Base-by-base conservation (phyloP, 2,329 filamentous ascomycete species). In the Penicillium nordicum region DNA sequence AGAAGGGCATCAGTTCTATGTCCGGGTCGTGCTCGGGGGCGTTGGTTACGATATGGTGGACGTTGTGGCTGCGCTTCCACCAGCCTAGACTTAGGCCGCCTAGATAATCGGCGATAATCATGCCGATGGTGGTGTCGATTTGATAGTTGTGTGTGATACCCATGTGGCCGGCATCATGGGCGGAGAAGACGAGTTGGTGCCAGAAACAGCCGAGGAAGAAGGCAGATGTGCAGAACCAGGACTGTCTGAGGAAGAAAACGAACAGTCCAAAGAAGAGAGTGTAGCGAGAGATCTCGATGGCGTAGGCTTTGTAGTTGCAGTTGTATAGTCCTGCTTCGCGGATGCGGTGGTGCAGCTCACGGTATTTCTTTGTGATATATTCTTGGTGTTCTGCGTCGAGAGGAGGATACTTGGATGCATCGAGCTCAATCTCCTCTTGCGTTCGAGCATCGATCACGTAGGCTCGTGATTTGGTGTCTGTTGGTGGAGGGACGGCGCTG, bases 21-120 rank as follows among this genome's bases (percentile, higher is more conserved):
- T 97, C 93, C 0, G 93, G 93, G 70, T 97, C 93, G 70, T 97
- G 92, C 73, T 96, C 93, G 14, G 92, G 89, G 27, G 88, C 87
- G 73, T 97, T 97, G 10, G 93, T 97, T 43, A 97, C 88, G 65
- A 97, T 90, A 70, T 97, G 93, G 72, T 97, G 93, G 14, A 97
- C 91, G 69, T 97, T 97, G 74, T 97, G 92, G 70, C 86, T 96
- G 58, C 85, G 83, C 76, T 97, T 97, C 93, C 93, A 97, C 93
- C 93, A 97, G 46, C 93, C 90, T 45, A 96, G 76, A 14, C 90
- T 95, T 23, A 97, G 77, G 0, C 94, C 93, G 36, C 93, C 93
- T 29, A 93, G 78, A 65, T 88, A 96, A 71, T 95, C 88, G 47
- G 92, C 91, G 67, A 97, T 88, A 63, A 94, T 76, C 69, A 97